Evolutionary conservation across 805 yeast species (phyloP).

Genomic region (Clavispora fructus): DNA sequence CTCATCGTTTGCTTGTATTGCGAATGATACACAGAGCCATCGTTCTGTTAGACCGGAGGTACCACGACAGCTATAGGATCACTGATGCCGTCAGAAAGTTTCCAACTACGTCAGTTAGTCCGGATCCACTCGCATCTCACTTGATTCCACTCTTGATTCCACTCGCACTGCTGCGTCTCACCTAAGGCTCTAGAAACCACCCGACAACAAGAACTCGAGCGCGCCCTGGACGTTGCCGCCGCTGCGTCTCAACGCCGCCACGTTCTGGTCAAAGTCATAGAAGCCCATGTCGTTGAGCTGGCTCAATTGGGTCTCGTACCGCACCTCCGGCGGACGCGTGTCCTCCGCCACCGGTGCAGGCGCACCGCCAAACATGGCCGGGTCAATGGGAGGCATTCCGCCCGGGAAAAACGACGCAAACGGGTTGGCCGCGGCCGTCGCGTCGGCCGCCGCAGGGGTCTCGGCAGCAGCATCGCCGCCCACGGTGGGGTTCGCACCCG

Average conservation of each 20-base stretch:
- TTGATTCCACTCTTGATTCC: no score
- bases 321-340: slow-evolving; percentile 42
- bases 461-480: slow-evolving; percentile 1
- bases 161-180: no score
- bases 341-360: slow-evolving; percentile 31
- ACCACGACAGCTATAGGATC: no score
- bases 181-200: slow-evolving; percentile 5
- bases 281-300: slow-evolving; percentile 56
- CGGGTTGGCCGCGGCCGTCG: slow-evolving; percentile 24
- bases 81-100: no score
- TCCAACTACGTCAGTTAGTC: no score
- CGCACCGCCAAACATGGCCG: slow-evolving; percentile 44
- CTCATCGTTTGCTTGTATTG: no score
- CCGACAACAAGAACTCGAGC: slow-evolving; percentile 65
- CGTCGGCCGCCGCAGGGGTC: slow-evolving; percentile 2
- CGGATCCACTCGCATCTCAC: no score
- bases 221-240: slow-evolving; percentile 99
- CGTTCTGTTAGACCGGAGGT: no score
- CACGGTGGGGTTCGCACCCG: slow-evolving; percentile 35
- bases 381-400: slow-evolving; percentile 42
- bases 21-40: no score
- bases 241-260: slow-evolving; percentile 85
- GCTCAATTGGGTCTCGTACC: slow-evolving; percentile 38
- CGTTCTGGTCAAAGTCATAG: slow-evolving; percentile 86
- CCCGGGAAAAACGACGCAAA: slow-evolving; percentile 35